Percentiles rank a stretch among this genome's conserved stretches.
Evolutionary conservation across 1,284 basidiomycete species (phyloP).

Genomic region (Schizophyllum amplum): DNA sequence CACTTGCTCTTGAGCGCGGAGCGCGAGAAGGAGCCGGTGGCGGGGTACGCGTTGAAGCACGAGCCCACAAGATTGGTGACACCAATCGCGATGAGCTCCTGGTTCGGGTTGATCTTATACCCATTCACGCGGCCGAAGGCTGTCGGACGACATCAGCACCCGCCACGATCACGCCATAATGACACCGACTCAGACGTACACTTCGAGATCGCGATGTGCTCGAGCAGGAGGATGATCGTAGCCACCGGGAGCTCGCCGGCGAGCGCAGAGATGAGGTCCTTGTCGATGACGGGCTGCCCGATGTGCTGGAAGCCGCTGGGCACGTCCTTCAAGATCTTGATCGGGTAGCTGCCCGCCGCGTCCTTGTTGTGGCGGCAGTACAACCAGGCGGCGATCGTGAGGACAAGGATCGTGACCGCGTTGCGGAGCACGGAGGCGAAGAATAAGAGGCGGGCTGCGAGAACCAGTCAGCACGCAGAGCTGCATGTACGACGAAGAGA

Average conservation of each 20-base stretch:
- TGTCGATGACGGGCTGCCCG: conserved; percentile 57
- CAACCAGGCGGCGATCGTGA: conserved; percentile 81
- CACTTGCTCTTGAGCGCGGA: conserved; percentile 95
- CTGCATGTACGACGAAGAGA: no score
- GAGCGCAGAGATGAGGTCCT: conserved; percentile 58
- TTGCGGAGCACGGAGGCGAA: conserved; percentile 82
- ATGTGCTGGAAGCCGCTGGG: conserved; percentile 76
- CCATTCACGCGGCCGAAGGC: conserved; percentile 94
- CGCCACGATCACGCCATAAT: conserved; percentile 10
- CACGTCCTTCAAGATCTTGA: conserved; percentile 85
- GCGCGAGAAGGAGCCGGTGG: conserved; percentile 97
- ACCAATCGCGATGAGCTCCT: conserved; percentile 96
- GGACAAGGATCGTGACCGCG: conserved; percentile 77
- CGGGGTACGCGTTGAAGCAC: conserved; percentile 92
- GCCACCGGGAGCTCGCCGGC: conserved; percentile 82
- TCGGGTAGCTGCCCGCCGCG: conserved; percentile 47
- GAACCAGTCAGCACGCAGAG: no score
- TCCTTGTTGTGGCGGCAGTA: conserved; percentile 57
- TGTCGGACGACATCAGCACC: conserved; percentile 20
- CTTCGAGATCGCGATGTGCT: no score
- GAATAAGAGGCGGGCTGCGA: conserved; percentile 86
- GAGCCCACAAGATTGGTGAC: no score
- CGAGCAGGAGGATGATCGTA: conserved; percentile 89
- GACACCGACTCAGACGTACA: conserved; percentile 56
- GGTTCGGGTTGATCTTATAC: conserved; percentile 97